Percentiles rank a stretch among this genome's conserved stretches.
phyloP scores from a whole-genome alignment of 352 stramenopile genomes.

The Phytophthora citricola region DNA sequence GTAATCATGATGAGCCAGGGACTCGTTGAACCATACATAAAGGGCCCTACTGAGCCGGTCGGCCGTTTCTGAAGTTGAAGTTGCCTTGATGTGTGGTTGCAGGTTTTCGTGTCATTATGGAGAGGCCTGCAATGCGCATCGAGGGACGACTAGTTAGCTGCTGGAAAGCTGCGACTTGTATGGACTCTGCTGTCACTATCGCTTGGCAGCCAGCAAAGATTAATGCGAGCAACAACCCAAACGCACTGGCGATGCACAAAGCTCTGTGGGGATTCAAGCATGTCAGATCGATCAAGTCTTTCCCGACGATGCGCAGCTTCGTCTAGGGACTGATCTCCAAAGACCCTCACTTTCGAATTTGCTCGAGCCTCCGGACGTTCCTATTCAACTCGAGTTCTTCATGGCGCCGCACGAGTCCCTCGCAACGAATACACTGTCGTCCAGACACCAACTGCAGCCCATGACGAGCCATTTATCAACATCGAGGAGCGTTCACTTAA shows the following conservation, averaged over 20 bases:
- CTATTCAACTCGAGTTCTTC: background rate
- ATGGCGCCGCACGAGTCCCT: constrained; percentile 17
- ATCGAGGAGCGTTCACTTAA: constrained; percentile 25
- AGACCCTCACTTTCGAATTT: constrained; percentile 24
- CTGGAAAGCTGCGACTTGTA: background rate
- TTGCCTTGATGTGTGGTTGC: constrained; percentile 17
- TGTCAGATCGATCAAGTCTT: constrained; percentile 9
- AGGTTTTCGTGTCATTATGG: constrained; percentile 1
- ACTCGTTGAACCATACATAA: constrained; percentile 1
- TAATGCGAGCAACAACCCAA: constrained; percentile 8
- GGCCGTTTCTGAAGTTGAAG: constrained; percentile 14
- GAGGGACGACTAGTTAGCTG: background rate
- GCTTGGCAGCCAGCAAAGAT: constrained; percentile 2
- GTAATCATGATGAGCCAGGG: constrained; percentile 3
- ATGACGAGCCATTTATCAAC: constrained; percentile 4
- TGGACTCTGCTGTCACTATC: background rate
- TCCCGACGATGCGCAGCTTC: constrained; percentile 2
- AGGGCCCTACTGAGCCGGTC: background rate
- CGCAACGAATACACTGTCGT: constrained; percentile 20
- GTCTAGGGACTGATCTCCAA: background rate
- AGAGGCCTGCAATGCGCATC: background rate
- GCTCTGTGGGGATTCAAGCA: background rate
- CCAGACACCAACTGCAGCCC: constrained; percentile 8
- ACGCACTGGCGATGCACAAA: constrained; percentile 11
- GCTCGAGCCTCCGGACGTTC: constrained; percentile 4